These are phyloP conservation scores for Zanthoxylum bungeanum DNA, from an alignment of 345 rosid species.

Conservation along the genomic window DNA sequence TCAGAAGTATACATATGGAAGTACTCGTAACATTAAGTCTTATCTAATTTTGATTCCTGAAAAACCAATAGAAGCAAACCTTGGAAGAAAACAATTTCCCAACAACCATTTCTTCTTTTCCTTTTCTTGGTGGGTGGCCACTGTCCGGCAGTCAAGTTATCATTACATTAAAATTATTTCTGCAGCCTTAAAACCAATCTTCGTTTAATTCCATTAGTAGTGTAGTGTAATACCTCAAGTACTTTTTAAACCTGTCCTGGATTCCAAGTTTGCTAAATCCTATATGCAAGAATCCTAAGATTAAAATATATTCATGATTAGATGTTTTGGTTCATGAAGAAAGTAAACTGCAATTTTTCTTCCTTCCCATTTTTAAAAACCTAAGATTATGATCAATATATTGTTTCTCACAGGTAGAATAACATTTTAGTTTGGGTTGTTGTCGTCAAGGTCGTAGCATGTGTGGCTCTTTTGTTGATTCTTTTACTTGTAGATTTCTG, in stretches of 20 bases:
- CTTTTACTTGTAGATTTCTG: too few relatives aligned
- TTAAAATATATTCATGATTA: neutral
- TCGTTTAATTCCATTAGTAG: conserved; percentile 1
- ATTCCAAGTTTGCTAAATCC: neutral
- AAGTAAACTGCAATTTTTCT: neutral
- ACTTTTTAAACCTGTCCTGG: neutral
- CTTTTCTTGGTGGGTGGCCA: conserved; percentile 2
- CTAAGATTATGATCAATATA: neutral
- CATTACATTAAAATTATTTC: neutral
- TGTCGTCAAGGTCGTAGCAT: too few relatives aligned
- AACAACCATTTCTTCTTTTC: neutral
- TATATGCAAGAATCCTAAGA: neutral
- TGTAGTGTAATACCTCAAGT: neutral
- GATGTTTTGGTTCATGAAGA: neutral
- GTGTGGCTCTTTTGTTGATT: too few relatives aligned
- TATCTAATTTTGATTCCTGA: neutral
- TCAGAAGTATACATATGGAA: too few relatives aligned
- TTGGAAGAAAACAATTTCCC: conserved; percentile 1
- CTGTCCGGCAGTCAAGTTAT: neutral
- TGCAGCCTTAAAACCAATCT: neutral
- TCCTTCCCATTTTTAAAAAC: neutral
- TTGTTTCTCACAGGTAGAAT: too few relatives aligned
- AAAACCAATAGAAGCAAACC: neutral
- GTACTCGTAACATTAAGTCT: neutral
- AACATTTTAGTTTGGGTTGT: too few relatives aligned